Evolutionary conservation across 371 early-diverging fungal genomes (phyloP), one percentile per base, ranked within the genome.

Genomic region (Syncephalastrum sp.): DNA sequence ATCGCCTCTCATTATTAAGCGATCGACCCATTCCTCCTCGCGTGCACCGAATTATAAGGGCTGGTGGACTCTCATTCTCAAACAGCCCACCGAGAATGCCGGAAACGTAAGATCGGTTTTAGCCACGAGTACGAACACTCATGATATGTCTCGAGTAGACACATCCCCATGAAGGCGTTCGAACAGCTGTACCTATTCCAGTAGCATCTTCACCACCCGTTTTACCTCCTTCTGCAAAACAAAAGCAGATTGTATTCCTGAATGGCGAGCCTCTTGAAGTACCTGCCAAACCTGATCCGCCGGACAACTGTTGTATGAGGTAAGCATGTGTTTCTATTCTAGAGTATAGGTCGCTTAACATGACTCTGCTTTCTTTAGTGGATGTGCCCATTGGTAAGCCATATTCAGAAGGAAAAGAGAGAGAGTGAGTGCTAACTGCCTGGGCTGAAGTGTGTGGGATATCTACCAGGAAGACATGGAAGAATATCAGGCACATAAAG

Each of bases 251-350:
- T 25, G 70, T 75, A 0, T 54, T 47, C 29, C 24, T 77, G 5
- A 60, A 71, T n/a, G 72, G 68, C 21, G 42, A 55, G 17, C 45
- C 44, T 5, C 65, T 70, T 14, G 46, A 57, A 27, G 27, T 77
- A 23, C 74, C 74, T 12, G 42, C 61, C 25, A 70, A 69, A 47
- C 77, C 77, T 5, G 42, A 44, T 8, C 23, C 62, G 15, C 77
- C 77, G 7, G 74, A 73, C 8, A 70, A 73, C 17, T 77, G 77
- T 42, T 77, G 77, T 54, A 77, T 77, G 77, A 77, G 75, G 75
- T 75, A 67, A 50, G 8, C 42, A 42, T 21, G 21, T 21, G 21
- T 21, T 21, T 21, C 21, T 21, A 0, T 21, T 21, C 21, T 21
- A 21, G 21, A 21, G 21, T 21, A 21, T 21, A 21, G 0, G 21